Percentiles rank a stretch among this genome's conserved stretches.
phyloP scores from a whole-genome alignment of 768 basidiomycete species.

The Lentinula sp. region DNA sequence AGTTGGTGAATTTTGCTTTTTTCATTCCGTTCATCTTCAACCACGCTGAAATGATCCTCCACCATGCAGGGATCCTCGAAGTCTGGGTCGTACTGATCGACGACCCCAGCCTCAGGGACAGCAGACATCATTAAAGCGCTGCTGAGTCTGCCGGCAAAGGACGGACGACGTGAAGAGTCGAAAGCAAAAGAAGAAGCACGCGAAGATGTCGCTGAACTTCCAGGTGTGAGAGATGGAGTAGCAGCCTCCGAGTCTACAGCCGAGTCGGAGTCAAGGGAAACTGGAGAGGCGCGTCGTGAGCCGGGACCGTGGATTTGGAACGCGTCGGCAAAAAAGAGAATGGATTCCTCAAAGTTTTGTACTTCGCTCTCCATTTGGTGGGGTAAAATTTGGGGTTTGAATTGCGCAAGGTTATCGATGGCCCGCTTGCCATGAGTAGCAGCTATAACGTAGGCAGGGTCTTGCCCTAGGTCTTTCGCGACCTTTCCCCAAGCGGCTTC shows the following conservation, averaged over 20 bases:
- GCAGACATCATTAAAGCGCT: constrained; percentile 30
- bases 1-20: constrained; percentile 25
- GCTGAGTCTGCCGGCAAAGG: constrained; percentile 36
- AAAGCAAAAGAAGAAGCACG: constrained; percentile 34
- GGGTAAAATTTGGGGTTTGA: constrained; percentile 48
- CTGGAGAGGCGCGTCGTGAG: constrained; percentile 20
- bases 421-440: constrained; percentile 79
- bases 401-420: constrained; percentile 62
- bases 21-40: constrained; percentile 9
- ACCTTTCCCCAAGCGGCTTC: constrained; percentile 75
- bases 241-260: constrained; percentile 24
- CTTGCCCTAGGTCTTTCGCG: constrained; percentile 61
- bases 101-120: constrained; percentile 21
- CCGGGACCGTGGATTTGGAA: constrained; percentile 38
- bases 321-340: constrained; percentile 63
- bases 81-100: constrained; percentile 13
- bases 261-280: constrained; percentile 8
- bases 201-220: constrained; percentile 34
- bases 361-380: constrained; percentile 57
- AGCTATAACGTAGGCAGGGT: constrained; percentile 61
- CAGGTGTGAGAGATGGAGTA: constrained; percentile 37
- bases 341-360: constrained; percentile 56
- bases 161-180: constrained; percentile 34
- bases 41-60: constrained; percentile 27
- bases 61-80: constrained; percentile 24